Conservation (phyloP, 768 basidiomycete genomes). For the Russula brevipes region DNA sequence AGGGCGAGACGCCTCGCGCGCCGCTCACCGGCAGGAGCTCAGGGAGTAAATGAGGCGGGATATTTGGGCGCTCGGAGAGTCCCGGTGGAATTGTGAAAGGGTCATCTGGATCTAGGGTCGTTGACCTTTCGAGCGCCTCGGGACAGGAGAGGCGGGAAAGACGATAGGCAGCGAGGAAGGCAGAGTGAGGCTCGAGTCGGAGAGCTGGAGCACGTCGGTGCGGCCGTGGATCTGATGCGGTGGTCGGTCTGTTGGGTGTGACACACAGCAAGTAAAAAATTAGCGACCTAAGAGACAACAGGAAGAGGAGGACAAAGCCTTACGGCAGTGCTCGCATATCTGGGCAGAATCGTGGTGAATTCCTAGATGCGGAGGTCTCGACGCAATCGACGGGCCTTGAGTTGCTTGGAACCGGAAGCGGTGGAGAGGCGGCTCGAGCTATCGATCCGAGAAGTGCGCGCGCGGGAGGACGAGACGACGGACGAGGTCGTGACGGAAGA, state of each 20-base stretch:
- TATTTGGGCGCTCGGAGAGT: slow-evolving; percentile 1
- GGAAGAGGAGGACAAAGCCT: not conserved
- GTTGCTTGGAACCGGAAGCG: slow-evolving; percentile 1
- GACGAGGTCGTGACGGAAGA: slow-evolving; percentile 16
- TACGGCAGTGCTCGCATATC: slow-evolving; percentile 20
- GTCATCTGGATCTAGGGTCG: slow-evolving; percentile 4
- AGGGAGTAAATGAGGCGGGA: slow-evolving; percentile 22
- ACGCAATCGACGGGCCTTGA: not conserved
- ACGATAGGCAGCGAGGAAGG: slow-evolving; percentile 25
- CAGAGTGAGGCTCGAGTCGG: slow-evolving; percentile 24
- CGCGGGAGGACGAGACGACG: slow-evolving; percentile 10
- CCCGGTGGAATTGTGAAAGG: slow-evolving; percentile 7
- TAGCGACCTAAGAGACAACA: not conserved
- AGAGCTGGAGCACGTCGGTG: slow-evolving; percentile 26
- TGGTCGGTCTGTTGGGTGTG: slow-evolving; percentile 11
- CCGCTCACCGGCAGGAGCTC: slow-evolving; percentile 12
- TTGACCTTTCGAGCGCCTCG: slow-evolving; percentile 12
- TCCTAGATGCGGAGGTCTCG: not conserved
- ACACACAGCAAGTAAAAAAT: too few species aligned
- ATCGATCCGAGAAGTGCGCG: slow-evolving; percentile 11
- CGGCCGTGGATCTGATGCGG: slow-evolving; percentile 23
- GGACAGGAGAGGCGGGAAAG: slow-evolving; percentile 21
- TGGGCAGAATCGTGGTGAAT: slow-evolving; percentile 10
- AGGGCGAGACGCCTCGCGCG: slow-evolving; percentile 24
- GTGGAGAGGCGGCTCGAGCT: not conserved